phyloP scores from a whole-genome alignment of 148 eudicot species.

The Nepenthes gracilis region DNA sequence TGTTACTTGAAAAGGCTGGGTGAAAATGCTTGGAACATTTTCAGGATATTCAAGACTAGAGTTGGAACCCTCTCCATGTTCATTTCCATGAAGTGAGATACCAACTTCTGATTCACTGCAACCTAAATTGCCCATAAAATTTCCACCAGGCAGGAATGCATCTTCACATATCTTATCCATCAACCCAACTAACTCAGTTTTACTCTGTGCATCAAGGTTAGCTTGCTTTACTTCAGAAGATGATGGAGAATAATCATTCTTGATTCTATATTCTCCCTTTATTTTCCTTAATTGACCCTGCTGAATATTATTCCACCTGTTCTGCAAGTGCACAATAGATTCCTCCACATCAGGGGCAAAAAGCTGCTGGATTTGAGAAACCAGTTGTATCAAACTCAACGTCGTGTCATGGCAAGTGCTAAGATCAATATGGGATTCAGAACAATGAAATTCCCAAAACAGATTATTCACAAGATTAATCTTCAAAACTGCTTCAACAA shows the following conservation, averaged over 20 bases:
- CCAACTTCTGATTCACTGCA: constrained; percentile 17
- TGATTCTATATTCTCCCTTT: constrained; percentile 9
- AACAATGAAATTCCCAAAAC: constrained; percentile 70
- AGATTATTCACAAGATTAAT: constrained; percentile 34
- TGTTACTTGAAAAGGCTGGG: constrained; percentile 8
- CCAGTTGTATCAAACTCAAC: constrained; percentile 49
- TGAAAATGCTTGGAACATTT: constrained; percentile 6
- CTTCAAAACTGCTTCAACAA: constrained; percentile 45
- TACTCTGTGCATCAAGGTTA: constrained; percentile 23
- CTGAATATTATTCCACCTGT: constrained; percentile 71
- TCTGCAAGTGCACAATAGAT: constrained; percentile 70
- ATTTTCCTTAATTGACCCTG: constrained; percentile 31
- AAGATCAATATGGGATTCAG: constrained; percentile 45
- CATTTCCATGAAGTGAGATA: constrained; percentile 13
- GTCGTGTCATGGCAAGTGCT: constrained; percentile 90
- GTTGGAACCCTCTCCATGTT: constrained; percentile 16
- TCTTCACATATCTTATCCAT: constrained; percentile 83
- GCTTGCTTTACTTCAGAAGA: constrained; percentile 28
- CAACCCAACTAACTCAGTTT: constrained; percentile 28
- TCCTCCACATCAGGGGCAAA: constrained; percentile 91
- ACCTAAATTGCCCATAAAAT: constrained; percentile 16
- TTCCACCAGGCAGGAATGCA: constrained; percentile 41
- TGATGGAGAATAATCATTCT: constrained; percentile 22
- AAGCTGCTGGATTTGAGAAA: constrained; percentile 80
- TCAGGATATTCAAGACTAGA: constrained; percentile 8